Evolutionary conservation across 1,139 yeast genomes (phyloP), one percentile per base, ranked within the genome.

Genomic region (Suzukiozyma palmioleophila): DNA sequence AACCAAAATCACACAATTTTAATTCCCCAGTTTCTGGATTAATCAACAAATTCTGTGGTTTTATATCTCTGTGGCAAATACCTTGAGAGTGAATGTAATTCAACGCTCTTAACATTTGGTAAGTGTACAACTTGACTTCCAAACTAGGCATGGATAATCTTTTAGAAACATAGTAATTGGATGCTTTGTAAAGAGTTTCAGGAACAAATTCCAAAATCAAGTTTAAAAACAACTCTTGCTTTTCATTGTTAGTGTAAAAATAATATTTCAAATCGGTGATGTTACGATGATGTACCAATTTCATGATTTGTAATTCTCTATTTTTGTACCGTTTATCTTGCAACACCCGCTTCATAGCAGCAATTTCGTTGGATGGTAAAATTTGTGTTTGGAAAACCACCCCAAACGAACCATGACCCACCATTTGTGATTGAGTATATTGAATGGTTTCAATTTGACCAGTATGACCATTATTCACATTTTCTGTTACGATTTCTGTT

Each of bases 391-490:
- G 95, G 59, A 88, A 89, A 24, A 92, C 98, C 26, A 89, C 92
- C 4, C 98, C 98, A 68, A 92, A 92, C 15, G 97, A 89, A 12
- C 98, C 98, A 62, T 88, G 95, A 13, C 98, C 98, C 38, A 90
- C 95, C 73, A 90, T 90, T 54, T 86, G 81, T 42, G 80, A 77
- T 56, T 82, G 87, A 26, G 87, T 78, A 64, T 84, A 85, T 45
- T 76, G 77, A 43, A 86, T 71, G 40, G 75, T 75, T 42, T 73
- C 73, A 30, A 70, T 54, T 48, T 79, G 82, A 43, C 86, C 90
- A 14, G 84, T 78, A 53, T 75, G 81, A 38, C 94, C 92, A 53
- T 83, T 84, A 53, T 77, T 80, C 45, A 83, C 95, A 45, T 76
- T 79, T 59, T 84, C 90, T 37, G 81, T 74, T 38, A 83, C 73